Conservation (phyloP, 2,329 filamentous ascomycete species). For the Whalleya microplaca region DNA sequence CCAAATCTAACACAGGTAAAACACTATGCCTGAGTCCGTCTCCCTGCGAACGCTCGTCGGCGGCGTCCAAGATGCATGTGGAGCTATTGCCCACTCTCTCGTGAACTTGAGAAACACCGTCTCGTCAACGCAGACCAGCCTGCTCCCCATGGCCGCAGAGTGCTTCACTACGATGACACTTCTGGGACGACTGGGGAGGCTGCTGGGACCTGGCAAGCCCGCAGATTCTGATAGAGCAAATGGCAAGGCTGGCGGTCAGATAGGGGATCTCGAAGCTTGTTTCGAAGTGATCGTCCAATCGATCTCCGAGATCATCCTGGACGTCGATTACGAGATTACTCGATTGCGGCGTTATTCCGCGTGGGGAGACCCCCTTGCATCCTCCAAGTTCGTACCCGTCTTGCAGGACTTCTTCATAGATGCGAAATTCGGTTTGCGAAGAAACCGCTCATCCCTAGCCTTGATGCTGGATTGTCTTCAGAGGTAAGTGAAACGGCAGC, state of each 20-base stretch:
- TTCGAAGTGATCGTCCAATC: conserved; percentile 25
- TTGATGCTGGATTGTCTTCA: conserved; percentile 29
- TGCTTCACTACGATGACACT: conserved; percentile 17
- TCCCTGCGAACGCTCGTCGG: conserved; percentile 13
- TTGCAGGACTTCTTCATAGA: conserved; percentile 27
- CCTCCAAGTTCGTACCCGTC: conserved; percentile 19
- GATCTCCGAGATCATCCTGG: conserved; percentile 21
- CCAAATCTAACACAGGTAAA: background rate
- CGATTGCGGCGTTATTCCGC: conserved; percentile 23
- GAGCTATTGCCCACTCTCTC: conserved; percentile 14
- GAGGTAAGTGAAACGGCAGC: conserved; percentile 15
- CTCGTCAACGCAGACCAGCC: conserved; percentile 8
- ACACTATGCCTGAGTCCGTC: conserved; percentile 13
- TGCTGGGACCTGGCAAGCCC: conserved; percentile 4
- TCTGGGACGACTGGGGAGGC: conserved; percentile 8
- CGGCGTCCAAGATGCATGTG: conserved; percentile 17
- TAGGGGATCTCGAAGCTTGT: conserved; percentile 16
- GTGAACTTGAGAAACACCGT: conserved; percentile 13
- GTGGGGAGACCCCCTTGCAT: conserved; percentile 20
- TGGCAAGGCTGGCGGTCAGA: conserved; percentile 1
- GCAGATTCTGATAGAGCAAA: background rate
- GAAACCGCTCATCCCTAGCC: conserved; percentile 26
- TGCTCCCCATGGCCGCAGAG: conserved; percentile 19
- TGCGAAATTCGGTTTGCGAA: conserved; percentile 19
- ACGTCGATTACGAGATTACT: conserved; percentile 21